Percentiles rank a stretch among this genome's conserved stretches.
Evolutionary conservation across 305 asterid species (phyloP).

Genomic region (Lippia alba): DNA sequence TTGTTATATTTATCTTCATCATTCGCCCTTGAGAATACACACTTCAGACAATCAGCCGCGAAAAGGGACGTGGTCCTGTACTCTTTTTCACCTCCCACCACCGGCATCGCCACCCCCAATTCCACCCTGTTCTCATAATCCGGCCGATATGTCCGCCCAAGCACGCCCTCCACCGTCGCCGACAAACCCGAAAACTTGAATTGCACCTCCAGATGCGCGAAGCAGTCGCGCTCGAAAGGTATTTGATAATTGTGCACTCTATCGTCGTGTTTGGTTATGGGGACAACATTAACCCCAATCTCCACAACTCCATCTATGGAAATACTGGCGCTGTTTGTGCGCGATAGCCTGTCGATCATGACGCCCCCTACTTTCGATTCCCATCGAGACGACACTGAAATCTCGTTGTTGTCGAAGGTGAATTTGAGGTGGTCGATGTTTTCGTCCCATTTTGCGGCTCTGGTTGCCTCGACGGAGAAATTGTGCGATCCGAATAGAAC

Average conservation of each 20-base stretch:
- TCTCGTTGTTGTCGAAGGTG: constrained; percentile 35
- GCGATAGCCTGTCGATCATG: constrained; percentile 40
- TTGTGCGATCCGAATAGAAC: constrained; percentile 42
- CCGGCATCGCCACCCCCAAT: constrained; percentile 54
- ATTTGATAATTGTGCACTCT: constrained; percentile 47
- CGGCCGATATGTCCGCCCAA: constrained; percentile 53
- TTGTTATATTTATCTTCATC: too few species aligned
- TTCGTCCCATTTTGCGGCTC: constrained; percentile 44
- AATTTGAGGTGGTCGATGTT: constrained; percentile 48
- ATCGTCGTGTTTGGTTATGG: constrained; percentile 51
- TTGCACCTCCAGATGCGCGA: constrained; percentile 58
- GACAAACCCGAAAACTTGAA: constrained; percentile 48
- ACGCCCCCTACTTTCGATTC: constrained; percentile 6
- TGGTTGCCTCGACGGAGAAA: constrained; percentile 50
- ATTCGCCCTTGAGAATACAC: too few species aligned
- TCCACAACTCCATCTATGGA: constrained; percentile 39
- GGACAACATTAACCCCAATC: constrained; percentile 47
- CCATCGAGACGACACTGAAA: constrained; percentile 41
- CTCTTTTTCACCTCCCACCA: constrained; percentile 57
- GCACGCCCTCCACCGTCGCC: constrained; percentile 48
- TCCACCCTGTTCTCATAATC: constrained; percentile 51
- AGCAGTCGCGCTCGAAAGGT: constrained; percentile 48
- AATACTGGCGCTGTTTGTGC: constrained; percentile 39
- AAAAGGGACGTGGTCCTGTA: constrained; percentile 46
- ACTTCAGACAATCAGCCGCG: constrained; percentile 30